phyloP scores from a whole-genome alignment of 2,329 filamentous ascomycete species.

The Colletotrichum sp. region DNA sequence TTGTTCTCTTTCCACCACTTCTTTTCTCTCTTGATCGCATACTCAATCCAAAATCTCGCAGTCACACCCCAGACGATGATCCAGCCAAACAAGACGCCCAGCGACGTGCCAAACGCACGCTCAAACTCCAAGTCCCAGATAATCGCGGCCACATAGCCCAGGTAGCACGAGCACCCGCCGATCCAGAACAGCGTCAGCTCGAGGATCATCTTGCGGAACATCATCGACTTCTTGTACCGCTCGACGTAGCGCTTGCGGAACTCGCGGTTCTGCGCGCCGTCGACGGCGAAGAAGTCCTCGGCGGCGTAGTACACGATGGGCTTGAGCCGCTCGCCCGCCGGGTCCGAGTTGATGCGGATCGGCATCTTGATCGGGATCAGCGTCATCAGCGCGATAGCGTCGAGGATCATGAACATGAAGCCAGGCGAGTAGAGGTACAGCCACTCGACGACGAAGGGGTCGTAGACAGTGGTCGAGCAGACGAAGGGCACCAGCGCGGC shows the following conservation, averaged over 20 bases:
- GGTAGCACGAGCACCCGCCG: slow-evolving; percentile 11
- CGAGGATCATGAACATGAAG: slow-evolving; percentile 20
- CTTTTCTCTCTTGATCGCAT: slow-evolving; percentile 12
- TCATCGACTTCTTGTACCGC: slow-evolving; percentile 19
- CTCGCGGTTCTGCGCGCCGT: slow-evolving; percentile 17
- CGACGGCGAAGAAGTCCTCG: slow-evolving; percentile 20
- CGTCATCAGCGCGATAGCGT: slow-evolving; percentile 14
- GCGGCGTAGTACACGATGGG: slow-evolving; percentile 20
- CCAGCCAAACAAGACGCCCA: slow-evolving; percentile 16
- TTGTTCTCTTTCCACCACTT: slow-evolving; percentile 19
- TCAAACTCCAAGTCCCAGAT: slow-evolving; percentile 19
- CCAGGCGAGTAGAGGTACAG: slow-evolving; percentile 16
- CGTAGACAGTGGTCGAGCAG: slow-evolving; percentile 16
- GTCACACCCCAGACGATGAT: slow-evolving; percentile 16
- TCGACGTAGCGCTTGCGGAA: slow-evolving; percentile 16
- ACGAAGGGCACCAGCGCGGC: slow-evolving; percentile 14
- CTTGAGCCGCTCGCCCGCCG: slow-evolving; percentile 8
- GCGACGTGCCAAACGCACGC: slow-evolving; percentile 9
- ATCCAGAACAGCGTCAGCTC: slow-evolving; percentile 19
- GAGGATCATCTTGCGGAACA: slow-evolving; percentile 20
- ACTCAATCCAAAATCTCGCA: slow-evolving; percentile 13
- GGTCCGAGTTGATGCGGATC: slow-evolving; percentile 20
- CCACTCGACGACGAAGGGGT: slow-evolving; percentile 14
- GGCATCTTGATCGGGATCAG: slow-evolving; percentile 15
- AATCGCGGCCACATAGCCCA: slow-evolving; percentile 14